These are phyloP conservation scores for Umbilicus rupestris DNA, from an alignment of 164 flowering plant species.

Conservation along the genomic window DNA sequence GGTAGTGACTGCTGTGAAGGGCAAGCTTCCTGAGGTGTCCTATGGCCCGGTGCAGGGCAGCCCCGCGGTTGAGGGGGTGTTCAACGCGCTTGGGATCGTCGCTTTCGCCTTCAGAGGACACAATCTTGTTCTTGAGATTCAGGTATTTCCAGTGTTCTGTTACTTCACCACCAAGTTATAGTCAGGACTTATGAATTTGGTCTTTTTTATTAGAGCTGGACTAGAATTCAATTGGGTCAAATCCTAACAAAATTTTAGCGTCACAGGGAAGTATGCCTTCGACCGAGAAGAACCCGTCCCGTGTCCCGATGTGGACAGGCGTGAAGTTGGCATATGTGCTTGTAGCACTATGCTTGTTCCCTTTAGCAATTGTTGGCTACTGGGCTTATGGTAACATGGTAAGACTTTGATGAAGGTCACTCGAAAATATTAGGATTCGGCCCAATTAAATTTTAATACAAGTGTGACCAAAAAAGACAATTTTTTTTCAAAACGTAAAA, in stretches of 20 bases:
- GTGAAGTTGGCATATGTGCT: constrained; percentile 18
- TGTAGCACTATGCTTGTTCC: constrained; percentile 18
- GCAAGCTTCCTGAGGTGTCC: constrained; percentile 15
- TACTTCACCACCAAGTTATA: too few species aligned
- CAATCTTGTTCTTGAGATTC: constrained; percentile 23
- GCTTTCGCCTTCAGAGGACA: constrained; percentile 26
- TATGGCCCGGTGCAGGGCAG: constrained; percentile 8
- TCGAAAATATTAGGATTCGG: too few species aligned
- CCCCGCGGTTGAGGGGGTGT: not conserved
- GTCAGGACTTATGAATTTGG: too few species aligned
- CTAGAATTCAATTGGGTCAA: too few species aligned
- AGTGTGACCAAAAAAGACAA: not conserved
- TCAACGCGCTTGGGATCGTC: constrained; percentile 19
- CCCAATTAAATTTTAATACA: too few species aligned
- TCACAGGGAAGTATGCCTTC: constrained; percentile 31
- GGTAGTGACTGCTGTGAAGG: constrained; percentile 15
- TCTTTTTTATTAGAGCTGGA: not conserved
- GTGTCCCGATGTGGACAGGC: constrained; percentile 24
- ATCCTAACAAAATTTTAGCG: too few species aligned
- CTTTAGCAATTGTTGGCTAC: constrained; percentile 23
- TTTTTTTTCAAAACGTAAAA: not conserved
- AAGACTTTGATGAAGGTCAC: too few species aligned
- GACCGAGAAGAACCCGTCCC: constrained; percentile 20
- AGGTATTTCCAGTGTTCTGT: too few species aligned
- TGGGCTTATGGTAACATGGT: constrained; percentile 26